Percentiles rank a stretch among this genome's conserved stretches.
These are phyloP conservation scores for Chenopodium album DNA, from an alignment of 148 eudicot species.

Conservation along the genomic window DNA sequence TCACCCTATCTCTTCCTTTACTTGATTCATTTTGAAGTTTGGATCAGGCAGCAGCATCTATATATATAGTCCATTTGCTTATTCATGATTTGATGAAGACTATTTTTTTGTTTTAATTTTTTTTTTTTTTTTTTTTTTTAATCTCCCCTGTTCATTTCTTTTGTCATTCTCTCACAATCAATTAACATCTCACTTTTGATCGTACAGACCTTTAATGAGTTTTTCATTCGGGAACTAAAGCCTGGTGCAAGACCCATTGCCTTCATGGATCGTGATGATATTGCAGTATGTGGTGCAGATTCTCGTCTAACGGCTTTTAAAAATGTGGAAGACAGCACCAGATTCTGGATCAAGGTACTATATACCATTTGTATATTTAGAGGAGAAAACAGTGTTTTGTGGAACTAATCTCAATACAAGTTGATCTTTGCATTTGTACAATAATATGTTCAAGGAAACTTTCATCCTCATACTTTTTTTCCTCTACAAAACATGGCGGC, in stretches of 20 bases:
- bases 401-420: not conserved
- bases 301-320: slow-evolving; percentile 79
- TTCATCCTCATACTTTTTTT: not conserved
- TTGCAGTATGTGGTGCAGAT: slow-evolving; percentile 96
- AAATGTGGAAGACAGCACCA: slow-evolving; percentile 59
- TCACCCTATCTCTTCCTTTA: no score
- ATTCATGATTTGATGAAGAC: not conserved
- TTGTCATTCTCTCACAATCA: not conserved
- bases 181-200: slow-evolving; percentile 19
- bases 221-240: slow-evolving; percentile 85
- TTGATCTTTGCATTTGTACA: not conserved
- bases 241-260: slow-evolving; percentile 84
- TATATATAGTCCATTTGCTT: not conserved
- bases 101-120: not conserved
- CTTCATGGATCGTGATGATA: slow-evolving; percentile 56
- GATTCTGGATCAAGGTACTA: slow-evolving; percentile 93
- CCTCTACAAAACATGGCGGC: not conserved
- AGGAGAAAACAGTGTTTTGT: not conserved
- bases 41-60: no score
- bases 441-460: not conserved
- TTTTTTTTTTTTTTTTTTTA: no score
- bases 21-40: no score
- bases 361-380: not conserved
- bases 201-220: slow-evolving; percentile 94
- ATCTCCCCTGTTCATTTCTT: not conserved